Conservation (phyloP, 108 stramenopile species). For the Nannochloropsis salina region DNA sequence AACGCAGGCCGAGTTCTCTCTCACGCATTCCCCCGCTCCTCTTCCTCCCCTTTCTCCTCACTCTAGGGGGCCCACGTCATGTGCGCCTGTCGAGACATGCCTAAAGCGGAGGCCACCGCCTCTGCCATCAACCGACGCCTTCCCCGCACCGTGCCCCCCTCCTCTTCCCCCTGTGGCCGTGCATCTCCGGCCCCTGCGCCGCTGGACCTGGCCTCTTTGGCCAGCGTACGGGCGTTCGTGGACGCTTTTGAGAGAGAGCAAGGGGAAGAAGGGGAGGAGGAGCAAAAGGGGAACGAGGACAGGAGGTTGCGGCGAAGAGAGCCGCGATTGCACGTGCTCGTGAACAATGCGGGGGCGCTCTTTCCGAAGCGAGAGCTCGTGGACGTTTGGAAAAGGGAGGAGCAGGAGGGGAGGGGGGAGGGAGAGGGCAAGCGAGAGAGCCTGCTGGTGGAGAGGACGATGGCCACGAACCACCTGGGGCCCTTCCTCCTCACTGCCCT, state of each 20-base stretch:
- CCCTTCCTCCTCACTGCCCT: conserved; percentile 44
- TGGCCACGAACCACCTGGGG: conserved; percentile 48
- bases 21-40: not conserved
- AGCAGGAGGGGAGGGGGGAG: not conserved
- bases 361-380: not conserved
- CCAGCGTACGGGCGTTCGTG: conserved; percentile 22
- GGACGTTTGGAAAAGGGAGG: not conserved
- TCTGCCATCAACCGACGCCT: not conserved
- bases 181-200: not conserved
- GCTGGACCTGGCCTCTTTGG: conserved; percentile 24
- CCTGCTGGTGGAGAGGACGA: conserved; percentile 34
- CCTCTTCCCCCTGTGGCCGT: not conserved
- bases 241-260: conserved; percentile 21
- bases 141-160: not conserved
- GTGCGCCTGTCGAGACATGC: conserved; percentile 30
- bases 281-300: conserved; percentile 26
- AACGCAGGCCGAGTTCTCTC: not conserved
- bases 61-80: conserved; percentile 35
- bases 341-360: conserved; percentile 40
- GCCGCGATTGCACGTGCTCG: conserved; percentile 38
- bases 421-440: not conserved
- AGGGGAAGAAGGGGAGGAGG: conserved; percentile 13
- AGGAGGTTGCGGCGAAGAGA: conserved; percentile 18
- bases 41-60: not conserved
- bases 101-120: conserved; percentile 26